A percentile compares a stretch with the other conserved stretches of the same genome.
phyloP scores from a whole-genome alignment of 768 basidiomycete species.

The Pluteus cervinus region DNA sequence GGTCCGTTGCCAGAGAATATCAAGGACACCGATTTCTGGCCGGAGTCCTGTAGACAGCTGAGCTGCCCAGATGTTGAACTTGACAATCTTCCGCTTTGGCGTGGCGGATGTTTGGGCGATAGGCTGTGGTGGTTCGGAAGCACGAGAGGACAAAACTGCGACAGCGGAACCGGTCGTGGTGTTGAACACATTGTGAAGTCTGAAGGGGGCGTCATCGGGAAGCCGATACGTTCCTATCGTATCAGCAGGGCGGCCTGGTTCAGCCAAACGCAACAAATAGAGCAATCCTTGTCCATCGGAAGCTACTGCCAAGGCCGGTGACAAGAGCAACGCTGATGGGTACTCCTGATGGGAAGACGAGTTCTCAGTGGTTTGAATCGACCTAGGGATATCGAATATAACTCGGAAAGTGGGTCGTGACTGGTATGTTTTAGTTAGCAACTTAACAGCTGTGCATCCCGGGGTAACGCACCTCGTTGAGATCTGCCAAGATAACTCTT shows the following conservation, averaged over 20 bases:
- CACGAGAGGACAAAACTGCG: conserved; percentile 55
- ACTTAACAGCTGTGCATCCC: conserved; percentile 8
- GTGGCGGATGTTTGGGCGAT: conserved; percentile 13
- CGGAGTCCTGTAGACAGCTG: conserved; percentile 31
- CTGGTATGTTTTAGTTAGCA: conserved; percentile 2
- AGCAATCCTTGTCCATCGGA: conserved; percentile 69
- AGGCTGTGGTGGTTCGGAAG: conserved; percentile 23
- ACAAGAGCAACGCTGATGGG: conserved; percentile 60
- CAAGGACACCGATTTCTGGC: conserved; percentile 30
- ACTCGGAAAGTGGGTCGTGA: conserved; percentile 44
- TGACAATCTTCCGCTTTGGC: conserved; percentile 22
- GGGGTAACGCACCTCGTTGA: conserved; percentile 48
- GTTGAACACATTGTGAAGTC: conserved; percentile 36
- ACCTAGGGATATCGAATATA: conserved; percentile 54
- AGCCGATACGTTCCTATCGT: conserved; percentile 47
- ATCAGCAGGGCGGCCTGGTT: conserved; percentile 30
- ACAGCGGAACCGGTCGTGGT: conserved; percentile 32
- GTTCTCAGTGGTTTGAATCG: conserved; percentile 35
- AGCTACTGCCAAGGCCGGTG: conserved; percentile 42
- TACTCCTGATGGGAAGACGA: conserved; percentile 57
- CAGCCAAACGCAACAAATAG: conserved; percentile 52
- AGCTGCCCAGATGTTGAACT: conserved; percentile 68
- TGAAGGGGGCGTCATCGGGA: conserved; percentile 35
- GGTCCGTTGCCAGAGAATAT: conserved; percentile 63
- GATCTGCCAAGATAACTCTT: conserved; percentile 51